A percentile compares a stretch with the other conserved stretches of the same genome.
phyloP scores from a whole-genome alignment of 1,139 yeast species.

The Sugiyamaella pinicola region DNA sequence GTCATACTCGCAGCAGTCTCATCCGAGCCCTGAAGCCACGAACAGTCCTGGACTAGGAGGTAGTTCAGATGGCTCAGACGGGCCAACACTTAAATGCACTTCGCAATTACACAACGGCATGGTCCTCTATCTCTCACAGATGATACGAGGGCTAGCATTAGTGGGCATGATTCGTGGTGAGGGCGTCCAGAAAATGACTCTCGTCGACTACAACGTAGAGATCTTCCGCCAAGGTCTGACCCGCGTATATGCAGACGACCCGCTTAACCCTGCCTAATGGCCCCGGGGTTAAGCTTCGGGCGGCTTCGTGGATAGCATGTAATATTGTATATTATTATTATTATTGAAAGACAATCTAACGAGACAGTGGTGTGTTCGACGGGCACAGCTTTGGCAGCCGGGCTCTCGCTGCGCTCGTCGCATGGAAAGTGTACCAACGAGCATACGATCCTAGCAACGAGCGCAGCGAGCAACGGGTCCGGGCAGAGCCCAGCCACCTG shows the following conservation, averaged over 20 bases:
- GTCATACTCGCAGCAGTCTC: constrained; percentile 19
- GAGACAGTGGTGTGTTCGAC: no score
- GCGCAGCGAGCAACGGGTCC: no score
- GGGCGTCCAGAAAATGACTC: constrained; percentile 53
- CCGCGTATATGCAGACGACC: constrained; percentile 56
- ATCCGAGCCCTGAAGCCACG: constrained; percentile 12
- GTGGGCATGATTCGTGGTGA: constrained; percentile 81
- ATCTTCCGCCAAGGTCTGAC: constrained; percentile 77
- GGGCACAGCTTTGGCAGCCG: no score
- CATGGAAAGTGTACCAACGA: no score
- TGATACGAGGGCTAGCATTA: constrained; percentile 90
- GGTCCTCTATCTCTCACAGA: constrained; percentile 78
- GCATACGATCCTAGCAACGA: no score
- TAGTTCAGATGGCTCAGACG: not conserved
- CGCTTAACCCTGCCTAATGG: constrained; percentile 1
- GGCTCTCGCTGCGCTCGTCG: no score
- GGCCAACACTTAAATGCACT: constrained; percentile 60
- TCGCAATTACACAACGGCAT: constrained; percentile 82
- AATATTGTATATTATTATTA: not conserved
- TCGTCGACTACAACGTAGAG: constrained; percentile 87
- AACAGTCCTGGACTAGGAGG: not conserved
- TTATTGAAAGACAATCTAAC: no score
- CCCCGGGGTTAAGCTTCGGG: no score
- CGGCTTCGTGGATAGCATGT: not conserved
- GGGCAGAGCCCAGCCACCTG: no score